Conservation (phyloP, 108 stramenopile genomes). For the Skeletonema marinoi region DNA sequence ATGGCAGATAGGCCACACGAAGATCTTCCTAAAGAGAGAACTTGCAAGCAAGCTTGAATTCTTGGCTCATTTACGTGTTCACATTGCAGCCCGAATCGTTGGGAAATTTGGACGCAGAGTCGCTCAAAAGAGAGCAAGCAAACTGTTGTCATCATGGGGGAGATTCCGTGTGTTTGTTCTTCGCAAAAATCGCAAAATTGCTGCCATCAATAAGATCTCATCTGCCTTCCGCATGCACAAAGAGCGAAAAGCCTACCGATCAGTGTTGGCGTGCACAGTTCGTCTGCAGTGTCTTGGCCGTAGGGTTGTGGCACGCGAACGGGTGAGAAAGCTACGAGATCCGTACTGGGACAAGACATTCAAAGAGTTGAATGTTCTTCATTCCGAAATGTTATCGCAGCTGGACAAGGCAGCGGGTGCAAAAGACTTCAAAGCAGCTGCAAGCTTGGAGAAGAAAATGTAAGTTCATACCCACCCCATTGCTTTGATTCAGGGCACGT, state of each 20-base stretch:
- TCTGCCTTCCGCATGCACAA: conserved; percentile 54
- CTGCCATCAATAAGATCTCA: conserved; percentile 60
- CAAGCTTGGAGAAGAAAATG: conserved; percentile 67
- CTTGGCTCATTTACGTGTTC: conserved; percentile 77
- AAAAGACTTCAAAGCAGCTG: conserved; percentile 75
- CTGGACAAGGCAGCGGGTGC: conserved; percentile 71
- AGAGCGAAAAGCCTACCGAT: conserved; percentile 30
- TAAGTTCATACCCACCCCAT: conserved; percentile 33
- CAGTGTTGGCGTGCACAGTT: conserved; percentile 19
- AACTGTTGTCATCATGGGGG: conserved; percentile 65
- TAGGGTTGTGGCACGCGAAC: conserved; percentile 41
- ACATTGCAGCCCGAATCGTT: conserved; percentile 66
- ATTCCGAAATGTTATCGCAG: conserved; percentile 44
- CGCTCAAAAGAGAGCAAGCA: conserved; percentile 50
- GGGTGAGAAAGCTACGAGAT: conserved; percentile 61
- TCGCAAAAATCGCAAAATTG: conserved; percentile 35
- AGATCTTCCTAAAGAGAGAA: conserved; percentile 85
- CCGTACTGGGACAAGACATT: conserved; percentile 76
- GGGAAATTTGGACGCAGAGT: conserved; percentile 65
- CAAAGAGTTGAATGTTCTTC: conserved; percentile 64
- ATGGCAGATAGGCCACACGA: conserved; percentile 92
- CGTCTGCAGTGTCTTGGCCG: conserved; percentile 69
- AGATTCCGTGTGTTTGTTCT: conserved; percentile 65
- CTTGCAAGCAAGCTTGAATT: conserved; percentile 82
- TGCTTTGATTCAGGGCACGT: background rate